These are phyloP conservation scores for Phytophthora podocarpi DNA, from an alignment of 352 stramenopile species.

Conservation along the genomic window DNA sequence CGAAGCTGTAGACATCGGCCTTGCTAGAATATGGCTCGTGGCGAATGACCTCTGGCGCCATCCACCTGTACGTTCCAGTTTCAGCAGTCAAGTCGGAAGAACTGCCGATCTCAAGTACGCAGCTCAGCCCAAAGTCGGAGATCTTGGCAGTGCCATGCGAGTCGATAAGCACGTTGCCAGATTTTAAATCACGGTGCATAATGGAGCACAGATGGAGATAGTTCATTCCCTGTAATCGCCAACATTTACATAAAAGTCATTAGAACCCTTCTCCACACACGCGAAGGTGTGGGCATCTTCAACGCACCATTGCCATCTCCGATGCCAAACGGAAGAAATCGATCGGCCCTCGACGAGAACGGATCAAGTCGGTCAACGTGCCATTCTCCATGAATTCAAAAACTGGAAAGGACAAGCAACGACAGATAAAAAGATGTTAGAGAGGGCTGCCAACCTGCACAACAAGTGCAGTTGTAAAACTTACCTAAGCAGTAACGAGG, in stretches of 20 bases:
- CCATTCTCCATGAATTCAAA: constrained; percentile 91
- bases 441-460: background rate
- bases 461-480: constrained; percentile 9
- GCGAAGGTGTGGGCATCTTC: background rate
- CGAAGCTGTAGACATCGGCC: constrained; percentile 96
- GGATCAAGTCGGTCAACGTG: constrained; percentile 86
- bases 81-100: constrained; percentile 85
- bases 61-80: constrained; percentile 93
- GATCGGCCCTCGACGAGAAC: constrained; percentile 59
- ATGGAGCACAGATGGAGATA: constrained; percentile 95
- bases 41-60: constrained; percentile 95
- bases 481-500: constrained; percentile 84
- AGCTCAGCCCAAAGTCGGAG: constrained; percentile 89
- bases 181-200: constrained; percentile 96
- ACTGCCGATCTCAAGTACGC: constrained; percentile 78
- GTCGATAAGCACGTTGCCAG: constrained; percentile 93
- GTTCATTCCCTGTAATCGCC: constrained; percentile 85
- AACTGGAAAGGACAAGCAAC: constrained; percentile 36
- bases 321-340: constrained; percentile 82
- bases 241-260: constrained; percentile 1
- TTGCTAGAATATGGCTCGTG: constrained; percentile 94
- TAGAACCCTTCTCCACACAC: background rate
- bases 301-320: constrained; percentile 80
- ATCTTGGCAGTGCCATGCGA: constrained; percentile 86
- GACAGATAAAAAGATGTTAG: background rate